phyloP scores from a whole-genome alignment of 2,329 filamentous ascomycete genomes.

The Hysterium pulicare region DNA sequence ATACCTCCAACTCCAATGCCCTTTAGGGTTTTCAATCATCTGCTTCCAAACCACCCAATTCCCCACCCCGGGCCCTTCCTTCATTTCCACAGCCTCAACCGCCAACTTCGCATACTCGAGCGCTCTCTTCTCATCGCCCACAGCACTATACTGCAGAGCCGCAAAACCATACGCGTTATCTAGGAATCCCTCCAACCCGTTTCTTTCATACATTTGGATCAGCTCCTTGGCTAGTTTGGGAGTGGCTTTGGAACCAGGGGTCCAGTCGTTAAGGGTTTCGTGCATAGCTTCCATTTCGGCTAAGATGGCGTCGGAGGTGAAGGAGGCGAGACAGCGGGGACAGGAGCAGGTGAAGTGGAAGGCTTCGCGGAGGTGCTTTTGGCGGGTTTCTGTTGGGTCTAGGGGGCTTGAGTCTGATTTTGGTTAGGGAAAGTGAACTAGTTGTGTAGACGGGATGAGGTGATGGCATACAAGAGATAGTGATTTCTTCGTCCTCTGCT shows the following conservation, averaged over 20 bases:
- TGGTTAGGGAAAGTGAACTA: background rate
- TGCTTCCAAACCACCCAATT: conserved; percentile 34
- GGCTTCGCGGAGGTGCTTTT: conserved; percentile 26
- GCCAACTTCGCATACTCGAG: conserved; percentile 34
- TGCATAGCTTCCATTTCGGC: conserved; percentile 29
- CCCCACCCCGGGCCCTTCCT: conserved; percentile 33
- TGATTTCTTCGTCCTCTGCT: conserved; percentile 38
- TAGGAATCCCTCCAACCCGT: conserved; percentile 39
- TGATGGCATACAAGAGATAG: conserved; percentile 36
- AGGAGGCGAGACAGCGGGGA: conserved; percentile 27
- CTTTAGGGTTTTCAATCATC: conserved; percentile 24
- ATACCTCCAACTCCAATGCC: conserved; percentile 29
- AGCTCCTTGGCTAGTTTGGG: conserved; percentile 29
- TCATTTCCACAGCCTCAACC: conserved; percentile 32
- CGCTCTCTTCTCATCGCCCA: conserved; percentile 23
- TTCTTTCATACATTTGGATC: conserved; percentile 31
- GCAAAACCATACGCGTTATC: conserved; percentile 40
- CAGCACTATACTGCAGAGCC: conserved; percentile 39
- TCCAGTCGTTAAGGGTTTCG: conserved; percentile 29
- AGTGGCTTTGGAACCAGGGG: conserved; percentile 12
- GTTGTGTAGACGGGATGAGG: background rate
- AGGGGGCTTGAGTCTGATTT: conserved; percentile 36
- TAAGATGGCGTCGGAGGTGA: conserved; percentile 30
- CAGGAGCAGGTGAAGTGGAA: conserved; percentile 44
- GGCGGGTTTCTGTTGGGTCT: conserved; percentile 25